These are phyloP conservation scores for Ambrosia trifida DNA, from an alignment of 129 eudicot species.

Conservation along the genomic window DNA sequence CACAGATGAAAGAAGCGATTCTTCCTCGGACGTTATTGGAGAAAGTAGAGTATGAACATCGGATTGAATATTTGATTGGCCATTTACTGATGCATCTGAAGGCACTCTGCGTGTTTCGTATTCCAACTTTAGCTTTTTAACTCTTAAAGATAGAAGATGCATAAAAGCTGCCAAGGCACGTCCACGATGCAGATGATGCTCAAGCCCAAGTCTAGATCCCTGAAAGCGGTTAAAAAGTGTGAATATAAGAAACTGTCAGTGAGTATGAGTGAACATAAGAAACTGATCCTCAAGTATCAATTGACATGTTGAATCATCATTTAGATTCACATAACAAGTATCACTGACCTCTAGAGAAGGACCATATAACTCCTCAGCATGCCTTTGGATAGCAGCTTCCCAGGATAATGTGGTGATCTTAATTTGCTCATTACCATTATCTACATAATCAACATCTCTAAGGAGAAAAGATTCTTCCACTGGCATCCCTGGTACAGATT, in stretches of 20 bases:
- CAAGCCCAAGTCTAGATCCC: conserved; percentile 84
- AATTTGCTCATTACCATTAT: conserved; percentile 51
- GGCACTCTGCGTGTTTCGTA: conserved; percentile 38
- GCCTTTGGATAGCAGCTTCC: conserved; percentile 94
- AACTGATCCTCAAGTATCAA: not conserved
- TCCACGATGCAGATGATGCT: conserved; percentile 96
- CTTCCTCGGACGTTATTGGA: conserved; percentile 69
- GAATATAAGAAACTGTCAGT: conserved; percentile 2
- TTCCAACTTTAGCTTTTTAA: conserved; percentile 56
- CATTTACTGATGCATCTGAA: conserved; percentile 52
- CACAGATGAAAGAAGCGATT: conserved; percentile 81
- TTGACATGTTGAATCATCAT: conserved; percentile 18
- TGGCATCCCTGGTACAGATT: conserved; percentile 65
- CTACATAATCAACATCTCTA: conserved; percentile 51
- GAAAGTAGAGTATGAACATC: conserved; percentile 80
- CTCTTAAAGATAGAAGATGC: conserved; percentile 72
- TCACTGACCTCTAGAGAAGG: conserved; percentile 72
- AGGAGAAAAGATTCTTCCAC: conserved; percentile 60
- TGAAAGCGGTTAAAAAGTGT: conserved; percentile 36
- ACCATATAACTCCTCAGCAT: conserved; percentile 65
- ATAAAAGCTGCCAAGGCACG: conserved; percentile 91
- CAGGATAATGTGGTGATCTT: conserved; percentile 76
- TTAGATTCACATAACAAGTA: conserved; percentile 5
- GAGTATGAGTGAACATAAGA: not conserved
- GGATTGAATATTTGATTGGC: conserved; percentile 72